A percentile compares a stretch with the other conserved stretches of the same genome.
Conservation (phyloP, 1,284 basidiomycete genomes). For the Irpex sp. region DNA sequence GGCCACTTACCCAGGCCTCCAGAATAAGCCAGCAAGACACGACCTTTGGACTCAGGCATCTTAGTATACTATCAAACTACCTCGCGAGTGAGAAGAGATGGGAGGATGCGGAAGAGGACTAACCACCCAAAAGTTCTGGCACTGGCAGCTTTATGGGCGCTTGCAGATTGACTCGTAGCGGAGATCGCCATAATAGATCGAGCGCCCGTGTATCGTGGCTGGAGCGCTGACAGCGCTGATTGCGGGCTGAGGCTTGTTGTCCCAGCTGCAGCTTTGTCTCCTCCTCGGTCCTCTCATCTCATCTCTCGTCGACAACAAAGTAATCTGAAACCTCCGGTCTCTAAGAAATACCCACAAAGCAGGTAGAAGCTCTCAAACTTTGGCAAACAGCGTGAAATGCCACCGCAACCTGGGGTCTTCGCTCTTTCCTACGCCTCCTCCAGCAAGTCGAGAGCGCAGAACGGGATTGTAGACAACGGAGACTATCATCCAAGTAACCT, state of each 20-base stretch:
- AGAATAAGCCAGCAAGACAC: slow-evolving; percentile 94
- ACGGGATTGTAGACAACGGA: slow-evolving; percentile 20
- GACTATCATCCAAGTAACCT: slow-evolving; percentile 28
- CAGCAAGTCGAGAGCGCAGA: slow-evolving; percentile 32
- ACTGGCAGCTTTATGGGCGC: background rate
- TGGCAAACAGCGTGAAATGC: slow-evolving; percentile 30
- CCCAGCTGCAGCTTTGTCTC: background rate
- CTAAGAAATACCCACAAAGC: background rate
- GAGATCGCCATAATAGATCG: background rate
- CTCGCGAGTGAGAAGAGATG: background rate
- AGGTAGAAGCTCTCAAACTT: background rate
- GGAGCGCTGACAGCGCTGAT: too few relatives aligned
- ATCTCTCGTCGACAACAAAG: background rate
- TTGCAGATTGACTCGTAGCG: background rate
- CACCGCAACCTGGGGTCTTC: slow-evolving; percentile 52
- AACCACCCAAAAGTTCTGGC: background rate
- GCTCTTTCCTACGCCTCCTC: slow-evolving; percentile 42
- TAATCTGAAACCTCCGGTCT: background rate
- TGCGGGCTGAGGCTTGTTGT: background rate
- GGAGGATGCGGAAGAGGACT: background rate
- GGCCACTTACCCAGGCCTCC: slow-evolving; percentile 86
- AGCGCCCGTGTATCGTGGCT: too few relatives aligned
- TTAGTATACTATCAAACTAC: background rate
- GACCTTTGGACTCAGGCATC: slow-evolving; percentile 55
- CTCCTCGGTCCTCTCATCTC: background rate